phyloP scores from a whole-genome alignment of 2,329 filamentous ascomycete genomes.

The Cordyceps tenuipes region DNA sequence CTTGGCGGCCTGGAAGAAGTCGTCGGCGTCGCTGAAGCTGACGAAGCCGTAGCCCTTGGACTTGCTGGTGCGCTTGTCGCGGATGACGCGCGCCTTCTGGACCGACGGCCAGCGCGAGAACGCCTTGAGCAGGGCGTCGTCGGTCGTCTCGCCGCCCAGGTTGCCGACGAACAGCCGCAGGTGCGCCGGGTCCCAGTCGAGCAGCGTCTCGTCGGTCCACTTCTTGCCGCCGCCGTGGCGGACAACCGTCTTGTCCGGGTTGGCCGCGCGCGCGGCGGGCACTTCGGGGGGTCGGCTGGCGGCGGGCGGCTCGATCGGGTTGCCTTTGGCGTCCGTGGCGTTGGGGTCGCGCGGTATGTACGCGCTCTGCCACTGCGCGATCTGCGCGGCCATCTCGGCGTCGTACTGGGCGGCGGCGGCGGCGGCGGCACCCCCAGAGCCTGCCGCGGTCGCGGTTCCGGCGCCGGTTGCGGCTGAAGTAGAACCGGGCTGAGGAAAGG shows the following conservation, averaged over 20 bases:
- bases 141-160: slow-evolving; percentile 91
- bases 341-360: slow-evolving; percentile 50
- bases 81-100: slow-evolving; percentile 85
- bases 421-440: neutral
- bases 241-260: slow-evolving; percentile 67
- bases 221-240: slow-evolving; percentile 84
- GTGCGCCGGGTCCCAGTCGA: slow-evolving; percentile 94
- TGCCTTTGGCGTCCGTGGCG: slow-evolving; percentile 28
- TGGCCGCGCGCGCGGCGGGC: slow-evolving; percentile 34
- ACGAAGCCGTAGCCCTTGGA: slow-evolving; percentile 96
- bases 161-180: slow-evolving; percentile 95
- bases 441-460: slow-evolving; percentile 17
- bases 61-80: slow-evolving; percentile 93
- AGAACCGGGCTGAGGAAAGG: slow-evolving; percentile 60
- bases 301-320: slow-evolving; percentile 14
- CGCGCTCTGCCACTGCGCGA: slow-evolving; percentile 90
- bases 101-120: slow-evolving; percentile 83
- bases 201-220: slow-evolving; percentile 80
- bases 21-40: slow-evolving; percentile 88
- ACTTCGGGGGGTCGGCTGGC: slow-evolving; percentile 23
- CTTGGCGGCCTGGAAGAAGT: slow-evolving; percentile 91
- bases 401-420: slow-evolving; percentile 37
- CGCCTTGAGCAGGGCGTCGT: slow-evolving; percentile 89
- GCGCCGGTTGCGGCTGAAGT: slow-evolving; percentile 20
- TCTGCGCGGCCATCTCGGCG: slow-evolving; percentile 80